A percentile compares a stretch with the other conserved stretches of the same genome.
Evolutionary conservation across 139 green algal species (phyloP).

Genomic region (Limnomonas spitsbergensis): DNA sequence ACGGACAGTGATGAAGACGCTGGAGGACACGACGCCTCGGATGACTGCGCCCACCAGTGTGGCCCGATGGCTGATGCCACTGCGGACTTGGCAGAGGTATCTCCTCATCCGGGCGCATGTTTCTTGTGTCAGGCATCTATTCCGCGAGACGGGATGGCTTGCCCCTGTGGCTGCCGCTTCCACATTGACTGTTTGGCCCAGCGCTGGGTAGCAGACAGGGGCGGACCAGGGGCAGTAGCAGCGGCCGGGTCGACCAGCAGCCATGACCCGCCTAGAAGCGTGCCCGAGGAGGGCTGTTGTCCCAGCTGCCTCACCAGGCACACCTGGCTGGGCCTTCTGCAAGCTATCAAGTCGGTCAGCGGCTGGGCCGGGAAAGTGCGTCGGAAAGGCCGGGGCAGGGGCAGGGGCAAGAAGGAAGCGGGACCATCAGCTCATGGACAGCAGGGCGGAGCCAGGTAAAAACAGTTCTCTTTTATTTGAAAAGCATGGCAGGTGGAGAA

Average conservation of each 20-base stretch:
- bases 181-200: constrained; percentile 16
- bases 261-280: background rate
- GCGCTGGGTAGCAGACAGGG: background rate
- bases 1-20: no score
- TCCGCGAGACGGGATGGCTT: no score
- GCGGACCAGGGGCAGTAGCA: background rate
- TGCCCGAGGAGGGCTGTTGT: constrained; percentile 4
- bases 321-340: constrained; percentile 15
- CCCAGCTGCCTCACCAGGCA: background rate
- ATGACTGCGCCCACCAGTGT: background rate
- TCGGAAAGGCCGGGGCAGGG: no score
- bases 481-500: no score
- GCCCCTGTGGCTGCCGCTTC: constrained; percentile 19
- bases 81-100: background rate
- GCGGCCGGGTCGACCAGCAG: background rate
- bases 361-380: no score
- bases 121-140: no score
- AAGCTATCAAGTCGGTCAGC: background rate
- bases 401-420: no score
- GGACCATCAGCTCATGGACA: no score
- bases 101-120: no score
- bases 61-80: background rate
- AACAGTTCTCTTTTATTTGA: no score
- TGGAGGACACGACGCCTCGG: background rate
- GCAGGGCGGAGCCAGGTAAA: no score